Base-by-base conservation (phyloP, 1,284 basidiomycete species). In the Trichosporon coremiiforme region DNA sequence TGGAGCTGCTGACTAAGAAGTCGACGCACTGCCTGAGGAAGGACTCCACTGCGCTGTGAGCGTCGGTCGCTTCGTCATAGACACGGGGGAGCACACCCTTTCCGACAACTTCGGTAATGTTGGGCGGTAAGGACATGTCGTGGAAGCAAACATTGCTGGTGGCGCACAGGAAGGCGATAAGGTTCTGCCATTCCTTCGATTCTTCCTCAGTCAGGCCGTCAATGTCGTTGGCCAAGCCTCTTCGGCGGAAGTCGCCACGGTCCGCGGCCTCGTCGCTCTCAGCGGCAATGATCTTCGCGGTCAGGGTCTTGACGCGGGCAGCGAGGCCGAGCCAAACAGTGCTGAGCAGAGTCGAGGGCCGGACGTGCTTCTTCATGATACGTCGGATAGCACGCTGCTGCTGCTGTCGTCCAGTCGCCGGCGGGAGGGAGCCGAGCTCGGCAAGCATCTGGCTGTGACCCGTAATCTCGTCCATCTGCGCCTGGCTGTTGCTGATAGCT, bases 151-250 rank as follows among this genome's bases (percentile, higher is more conserved):
- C 86, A 2, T 90, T 89, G 47, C 91, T 90, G 31, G 91, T 88
- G 0, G 92, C 88, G 17, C 91, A 89, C 55, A 96, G 84, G 81
- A 92, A 93, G 33, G 93, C 85, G 0, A 92, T 90, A 25, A 94
- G 85, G 80, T 96, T 94, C 78, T 94, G 91, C 94, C 94, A 97
- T 75, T 94, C 80, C 70, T 87, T 87, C 55, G 89, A 88, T 72
- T 90, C 87, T 20, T 94, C 92, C 89, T 79, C 75, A n/a, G 66
- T 66, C 25, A 81, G 70, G 6, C 79, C 80, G 4, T 78, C 79
- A 35, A 80, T 79, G 36, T 79, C 79, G 1, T 73, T 76, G 1
- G 76, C 74, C 60, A 80, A 68, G 33, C 71, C 76, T 15, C 77
- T 68, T 4, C 79, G 71, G 8, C 75, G 68, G 5, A 70, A 64